Percentiles rank a stretch among this genome's conserved stretches.
These are phyloP conservation scores for Saccharomyces pastorianus DNA, from an alignment of 1,139 yeast genomes.

Conservation along the genomic window DNA sequence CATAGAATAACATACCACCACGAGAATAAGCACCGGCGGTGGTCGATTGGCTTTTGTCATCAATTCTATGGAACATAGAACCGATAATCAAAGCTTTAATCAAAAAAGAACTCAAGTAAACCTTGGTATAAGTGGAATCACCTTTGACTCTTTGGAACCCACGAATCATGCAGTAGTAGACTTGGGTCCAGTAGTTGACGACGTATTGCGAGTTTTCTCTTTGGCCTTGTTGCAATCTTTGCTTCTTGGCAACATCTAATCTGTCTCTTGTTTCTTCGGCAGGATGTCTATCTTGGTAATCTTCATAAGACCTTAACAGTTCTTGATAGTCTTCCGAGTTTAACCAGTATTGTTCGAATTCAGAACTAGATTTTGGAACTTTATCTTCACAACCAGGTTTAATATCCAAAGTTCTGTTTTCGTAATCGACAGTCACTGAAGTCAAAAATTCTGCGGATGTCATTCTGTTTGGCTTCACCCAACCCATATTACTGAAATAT, in stretches of 20 bases:
- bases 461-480: conserved; percentile 51
- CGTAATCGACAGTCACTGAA: conserved; percentile 42
- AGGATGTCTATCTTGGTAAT: conserved; percentile 34
- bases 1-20: conserved; percentile 51
- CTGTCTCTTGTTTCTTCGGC: conserved; percentile 38
- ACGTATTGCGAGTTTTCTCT: conserved; percentile 41
- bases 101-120: conserved; percentile 43
- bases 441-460: conserved; percentile 62
- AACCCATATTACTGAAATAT: conserved; percentile 56
- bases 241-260: conserved; percentile 35
- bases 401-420: conserved; percentile 28
- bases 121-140: conserved; percentile 45
- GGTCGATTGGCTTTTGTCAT: conserved; percentile 30
- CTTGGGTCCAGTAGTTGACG: conserved; percentile 41
- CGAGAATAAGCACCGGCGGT: conserved; percentile 50
- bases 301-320: conserved; percentile 37
- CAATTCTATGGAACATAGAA: conserved; percentile 48
- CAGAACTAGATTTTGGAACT: conserved; percentile 51
- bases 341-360: conserved; percentile 50
- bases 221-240: conserved; percentile 40
- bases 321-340: conserved; percentile 42
- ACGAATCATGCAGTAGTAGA: conserved; percentile 39
- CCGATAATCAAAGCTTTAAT: conserved; percentile 47
- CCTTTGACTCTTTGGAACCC: conserved; percentile 50
- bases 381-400: conserved; percentile 50